Percentiles rank a stretch among this genome's conserved stretches.
Evolutionary conservation across 2,329 filamentous ascomycete genomes (phyloP).

Genomic region (Trichophyton simii): DNA sequence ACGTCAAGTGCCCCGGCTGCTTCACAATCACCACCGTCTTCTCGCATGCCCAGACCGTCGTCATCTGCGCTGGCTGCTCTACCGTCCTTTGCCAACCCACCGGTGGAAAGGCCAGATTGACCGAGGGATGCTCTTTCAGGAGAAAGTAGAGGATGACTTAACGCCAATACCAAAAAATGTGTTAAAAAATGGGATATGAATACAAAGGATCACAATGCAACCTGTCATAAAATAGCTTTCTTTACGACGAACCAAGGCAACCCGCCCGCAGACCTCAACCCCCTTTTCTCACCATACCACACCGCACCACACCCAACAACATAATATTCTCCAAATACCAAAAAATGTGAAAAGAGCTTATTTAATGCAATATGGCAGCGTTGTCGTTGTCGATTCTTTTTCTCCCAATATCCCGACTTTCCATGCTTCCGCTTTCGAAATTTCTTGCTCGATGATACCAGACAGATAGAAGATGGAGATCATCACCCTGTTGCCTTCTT

Average conservation of each 20-base stretch:
- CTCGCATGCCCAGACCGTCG: slow-evolving; percentile 99
- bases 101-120: slow-evolving; percentile 96
- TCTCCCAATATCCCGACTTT: slow-evolving; percentile 13
- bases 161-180: slow-evolving; percentile 3
- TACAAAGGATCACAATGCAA: slow-evolving; percentile 2
- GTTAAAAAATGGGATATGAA: slow-evolving; percentile 5
- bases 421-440: slow-evolving; percentile 1
- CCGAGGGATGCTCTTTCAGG: slow-evolving; percentile 99
- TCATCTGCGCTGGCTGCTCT: slow-evolving; percentile 99
- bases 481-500: slow-evolving; percentile 20
- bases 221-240: slow-evolving; percentile 6
- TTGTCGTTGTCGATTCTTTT: slow-evolving; percentile 12
- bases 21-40: slow-evolving; percentile 99
- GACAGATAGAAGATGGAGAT: slow-evolving; percentile 40
- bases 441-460: slow-evolving; percentile 7
- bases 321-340: neutral
- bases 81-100: slow-evolving; percentile 99
- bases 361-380: neutral
- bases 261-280: neutral
- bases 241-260: slow-evolving; percentile 1
- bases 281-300: neutral
- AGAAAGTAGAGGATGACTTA: slow-evolving; percentile 62
- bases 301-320: neutral
- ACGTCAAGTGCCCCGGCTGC: slow-evolving; percentile 99
- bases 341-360: slow-evolving; percentile 7